Percentiles rank a stretch among this genome's conserved stretches.
Conservation (phyloP, 768 basidiomycete genomes). For the Suillus variegatus region DNA sequence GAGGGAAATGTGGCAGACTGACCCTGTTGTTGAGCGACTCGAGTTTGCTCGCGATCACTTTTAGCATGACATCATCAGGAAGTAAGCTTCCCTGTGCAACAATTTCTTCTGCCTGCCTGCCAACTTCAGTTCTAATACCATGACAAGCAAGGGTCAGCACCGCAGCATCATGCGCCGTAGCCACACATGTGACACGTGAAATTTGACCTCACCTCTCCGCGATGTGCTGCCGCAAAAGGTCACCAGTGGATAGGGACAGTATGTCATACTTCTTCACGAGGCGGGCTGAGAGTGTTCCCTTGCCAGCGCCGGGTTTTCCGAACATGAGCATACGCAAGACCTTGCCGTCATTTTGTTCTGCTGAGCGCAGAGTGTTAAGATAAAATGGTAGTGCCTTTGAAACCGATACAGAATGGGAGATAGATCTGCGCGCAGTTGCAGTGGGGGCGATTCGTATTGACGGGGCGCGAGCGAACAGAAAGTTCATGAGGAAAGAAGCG, state of each 20-base stretch:
- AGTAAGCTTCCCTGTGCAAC: constrained; percentile 79
- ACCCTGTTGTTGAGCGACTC: constrained; percentile 68
- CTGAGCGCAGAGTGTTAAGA: constrained; percentile 41
- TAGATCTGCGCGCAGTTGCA: constrained; percentile 21
- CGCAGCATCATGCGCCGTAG: not conserved
- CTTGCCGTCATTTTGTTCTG: constrained; percentile 22
- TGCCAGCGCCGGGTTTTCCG: constrained; percentile 70
- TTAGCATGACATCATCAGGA: constrained; percentile 79
- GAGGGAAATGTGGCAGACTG: constrained; percentile 10
- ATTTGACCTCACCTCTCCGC: constrained; percentile 48
- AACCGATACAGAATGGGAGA: constrained; percentile 31
- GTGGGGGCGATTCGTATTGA: constrained; percentile 14
- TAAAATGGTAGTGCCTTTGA: constrained; percentile 53
- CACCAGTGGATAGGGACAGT: constrained; percentile 77
- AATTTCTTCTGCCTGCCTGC: constrained; percentile 71
- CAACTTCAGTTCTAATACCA: constrained; percentile 60
- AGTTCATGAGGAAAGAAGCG: constrained; percentile 17
- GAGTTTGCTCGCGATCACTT: constrained; percentile 73
- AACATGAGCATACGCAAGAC: constrained; percentile 55
- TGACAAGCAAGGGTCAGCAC: not conserved
- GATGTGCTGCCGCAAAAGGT: constrained; percentile 85
- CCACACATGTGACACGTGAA: not conserved
- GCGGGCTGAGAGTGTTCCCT: constrained; percentile 79
- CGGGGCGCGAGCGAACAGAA: constrained; percentile 13
- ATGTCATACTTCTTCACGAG: constrained; percentile 83